These are phyloP conservation scores for Hymenoscyphus fructigenus DNA, from an alignment of 2,329 filamentous ascomycete genomes.

Conservation along the genomic window DNA sequence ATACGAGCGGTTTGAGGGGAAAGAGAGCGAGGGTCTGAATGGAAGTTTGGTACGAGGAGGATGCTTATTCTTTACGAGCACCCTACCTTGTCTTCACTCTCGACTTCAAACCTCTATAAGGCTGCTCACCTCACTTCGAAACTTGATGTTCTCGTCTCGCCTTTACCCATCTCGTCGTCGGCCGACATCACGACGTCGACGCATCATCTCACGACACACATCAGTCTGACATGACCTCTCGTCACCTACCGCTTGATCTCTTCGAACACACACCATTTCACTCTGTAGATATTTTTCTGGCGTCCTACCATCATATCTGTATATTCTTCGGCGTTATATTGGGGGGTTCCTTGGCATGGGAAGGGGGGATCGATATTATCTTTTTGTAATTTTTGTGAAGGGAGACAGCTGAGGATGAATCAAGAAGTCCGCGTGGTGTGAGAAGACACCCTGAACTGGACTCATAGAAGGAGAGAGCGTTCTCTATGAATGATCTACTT, in stretches of 20 bases:
- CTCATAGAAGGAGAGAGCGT: no score
- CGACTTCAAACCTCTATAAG: not conserved
- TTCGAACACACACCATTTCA: not conserved
- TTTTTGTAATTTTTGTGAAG: not conserved
- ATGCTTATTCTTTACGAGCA: not conserved
- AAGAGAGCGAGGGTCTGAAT: not conserved
- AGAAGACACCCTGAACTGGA: no score
- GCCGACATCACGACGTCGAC: not conserved
- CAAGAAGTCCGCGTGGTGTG: no score
- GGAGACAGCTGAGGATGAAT: not conserved
- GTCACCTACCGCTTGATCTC: not conserved
- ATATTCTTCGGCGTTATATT: not conserved
- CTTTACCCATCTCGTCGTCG: not conserved
- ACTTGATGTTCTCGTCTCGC: not conserved
- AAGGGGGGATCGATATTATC: not conserved
- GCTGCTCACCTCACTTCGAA: not conserved
- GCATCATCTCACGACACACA: not conserved
- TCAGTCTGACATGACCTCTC: not conserved
- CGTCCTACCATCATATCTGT: not conserved
- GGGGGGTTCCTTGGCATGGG: not conserved
- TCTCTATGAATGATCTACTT: no score
- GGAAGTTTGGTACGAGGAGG: not conserved
- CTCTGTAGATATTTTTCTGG: not conserved
- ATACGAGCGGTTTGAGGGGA: not conserved
- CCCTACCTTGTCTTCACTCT: not conserved